Evolutionary conservation across 2,329 filamentous ascomycete genomes (phyloP), one percentile per base, ranked within the genome.

Genomic region (Phialophora verrucosa): DNA sequence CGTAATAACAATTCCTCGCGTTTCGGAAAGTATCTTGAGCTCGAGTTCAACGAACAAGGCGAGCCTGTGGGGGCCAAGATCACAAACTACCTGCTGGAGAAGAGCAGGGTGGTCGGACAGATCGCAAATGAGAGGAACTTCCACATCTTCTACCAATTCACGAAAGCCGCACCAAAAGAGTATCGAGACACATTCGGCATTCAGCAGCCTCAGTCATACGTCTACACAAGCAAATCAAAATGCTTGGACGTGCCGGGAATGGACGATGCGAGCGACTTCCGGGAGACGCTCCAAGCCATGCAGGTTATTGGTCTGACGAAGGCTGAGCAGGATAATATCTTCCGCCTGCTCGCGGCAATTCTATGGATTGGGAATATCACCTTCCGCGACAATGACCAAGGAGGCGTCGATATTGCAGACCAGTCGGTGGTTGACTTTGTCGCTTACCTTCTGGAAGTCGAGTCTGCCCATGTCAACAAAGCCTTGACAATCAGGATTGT

Each of bases 121-220:
- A 98, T 98, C 73, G 84, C 83, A 65, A 96, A 97, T 78, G 95
- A 99, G 84, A 88, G 95, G 73, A 98, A 97, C 81, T 99, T 99
- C 79, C 95, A 99, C 81, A 98, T 99, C 75, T 99, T 99, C 79
- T 99, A 99, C 81, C 95, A 99, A 79, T 97, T 98, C 79, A 92
- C 95, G 55, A 99, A 98, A 81, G 93, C 91, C 3, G 94, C 94
- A 10, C 91, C 93, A n/a, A 85, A 90, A 72, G 87, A 90, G 66
- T 96, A 98, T 79, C 86, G 92, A 77, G 88, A 95, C 74, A 88
- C 84, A n/a, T 97, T 92, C 76, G 95, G 95, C 59, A 84, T 99
- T 23, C 94, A 98, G 77, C 90, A 90, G 73, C 95, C 95, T 27
- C 91, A 96, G 75, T 92, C 93, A 38, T 99, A 99, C 78, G 82